A percentile compares a stretch with the other conserved stretches of the same genome.
phyloP scores from a whole-genome alignment of 129 eudicot genomes.

The Flaveria brownii region DNA sequence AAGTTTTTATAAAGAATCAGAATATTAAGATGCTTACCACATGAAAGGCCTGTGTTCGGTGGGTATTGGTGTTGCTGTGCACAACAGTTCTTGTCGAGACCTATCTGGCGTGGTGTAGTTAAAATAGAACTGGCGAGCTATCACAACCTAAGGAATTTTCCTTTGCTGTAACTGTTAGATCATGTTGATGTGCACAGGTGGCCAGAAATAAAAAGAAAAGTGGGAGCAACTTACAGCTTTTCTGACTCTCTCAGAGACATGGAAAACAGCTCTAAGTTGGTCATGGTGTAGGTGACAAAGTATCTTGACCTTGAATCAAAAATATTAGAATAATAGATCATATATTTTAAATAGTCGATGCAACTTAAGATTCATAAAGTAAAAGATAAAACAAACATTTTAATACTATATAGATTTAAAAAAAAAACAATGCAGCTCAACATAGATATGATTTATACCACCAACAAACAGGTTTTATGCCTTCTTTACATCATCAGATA shows the following conservation, averaged over 20 bases:
- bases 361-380: slow-evolving; percentile 3
- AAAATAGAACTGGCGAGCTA: slow-evolving; percentile 78
- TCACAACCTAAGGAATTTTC: slow-evolving; percentile 51
- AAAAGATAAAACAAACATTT: background rate
- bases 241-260: slow-evolving; percentile 84
- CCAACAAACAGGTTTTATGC: background rate
- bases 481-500: background rate
- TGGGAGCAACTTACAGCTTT: slow-evolving; percentile 71
- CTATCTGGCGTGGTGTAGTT: slow-evolving; percentile 94
- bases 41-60: slow-evolving; percentile 83
- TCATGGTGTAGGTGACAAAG: slow-evolving; percentile 92
- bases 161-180: background rate
- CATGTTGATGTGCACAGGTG: background rate
- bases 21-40: slow-evolving; percentile 41
- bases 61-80: slow-evolving; percentile 73
- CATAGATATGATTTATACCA: background rate
- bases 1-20: background rate
- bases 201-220: background rate
- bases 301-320: slow-evolving; percentile 66
- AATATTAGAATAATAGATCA: slow-evolving; percentile 22
- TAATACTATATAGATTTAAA: no score
- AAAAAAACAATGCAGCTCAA: no score
- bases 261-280: slow-evolving; percentile 89
- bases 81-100: slow-evolving; percentile 80
- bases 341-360: slow-evolving; percentile 17